Evolutionary conservation across 768 basidiomycete species (phyloP), one percentile per base, ranked within the genome.

Genomic region (Lactarius pseudohatsudake): DNA sequence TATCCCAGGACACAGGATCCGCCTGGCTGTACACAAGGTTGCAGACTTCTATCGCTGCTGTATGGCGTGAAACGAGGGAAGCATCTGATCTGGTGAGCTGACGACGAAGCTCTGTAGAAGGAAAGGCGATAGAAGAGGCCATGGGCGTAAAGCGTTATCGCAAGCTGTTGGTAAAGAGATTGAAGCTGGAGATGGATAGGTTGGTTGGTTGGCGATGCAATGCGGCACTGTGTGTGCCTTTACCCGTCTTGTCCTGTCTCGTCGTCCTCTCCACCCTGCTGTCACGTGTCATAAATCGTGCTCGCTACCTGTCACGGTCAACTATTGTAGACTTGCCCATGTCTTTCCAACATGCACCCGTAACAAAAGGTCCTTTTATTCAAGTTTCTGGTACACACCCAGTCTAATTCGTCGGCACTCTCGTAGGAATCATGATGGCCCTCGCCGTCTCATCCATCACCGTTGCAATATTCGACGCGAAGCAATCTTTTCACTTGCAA

Each of bases 401-500:
- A 32, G 45, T 61, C 63, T 67, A 55, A 61, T 41, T 36, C 3
- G 28, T 54, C n/a, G 60, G 56, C 54, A 16, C 53, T 38, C 47
- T 20, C 67, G 36, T 70, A 96, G 94, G 89, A 36, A 78, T 94
- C 65, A 94, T 96, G 86, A 78, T 93, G 64, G 79, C 81, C 59
- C 79, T 85, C 55, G 93, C 86, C 36, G 65, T 91, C 55, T 82
- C 86, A 3, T 92, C 95, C n/a, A 80, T 95, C 62, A 73, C 86
- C 7, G 87, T 82, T 55, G 89, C 91, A 1, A 74, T 96, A 38
- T 90, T 95, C 73, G 94, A 95, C 72, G 78, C 92, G 70, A 96
- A 96, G 75, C 89, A 94, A 72, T 92, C 94, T 75, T 83, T 94
- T 66, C 91, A 95, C 75, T 80, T 97, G 2, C 94, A 91, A 79